Percentiles rank a stretch among this genome's conserved stretches.
These are phyloP conservation scores for Talaromyces ruber DNA, from an alignment of 495 filamentous ascomycete species.

Conservation along the genomic window DNA sequence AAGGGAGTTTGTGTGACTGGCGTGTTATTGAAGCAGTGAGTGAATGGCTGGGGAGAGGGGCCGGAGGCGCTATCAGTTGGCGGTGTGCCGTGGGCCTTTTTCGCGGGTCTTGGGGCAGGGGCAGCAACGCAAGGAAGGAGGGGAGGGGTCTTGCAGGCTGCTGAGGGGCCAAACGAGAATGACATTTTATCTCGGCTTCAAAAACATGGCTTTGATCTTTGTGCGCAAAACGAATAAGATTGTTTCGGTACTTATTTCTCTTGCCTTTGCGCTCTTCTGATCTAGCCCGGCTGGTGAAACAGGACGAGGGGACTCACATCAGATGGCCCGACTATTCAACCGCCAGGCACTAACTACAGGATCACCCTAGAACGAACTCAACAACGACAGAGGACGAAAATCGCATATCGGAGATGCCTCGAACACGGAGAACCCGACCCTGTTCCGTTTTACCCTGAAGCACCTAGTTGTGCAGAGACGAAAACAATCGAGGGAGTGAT, in stretches of 20 bases:
- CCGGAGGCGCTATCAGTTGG: constrained; percentile 1
- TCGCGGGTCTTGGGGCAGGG: neutral
- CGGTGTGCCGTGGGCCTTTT: constrained; percentile 1
- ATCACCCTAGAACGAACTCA: neutral
- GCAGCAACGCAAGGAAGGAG: constrained; percentile 3
- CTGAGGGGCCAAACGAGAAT: constrained; percentile 1
- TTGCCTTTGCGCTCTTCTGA: neutral
- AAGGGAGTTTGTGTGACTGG: neutral
- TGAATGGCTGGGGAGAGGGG: constrained; percentile 3
- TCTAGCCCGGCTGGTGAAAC: neutral
- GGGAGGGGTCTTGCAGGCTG: neutral
- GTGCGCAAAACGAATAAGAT: neutral
- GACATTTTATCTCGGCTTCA: neutral
- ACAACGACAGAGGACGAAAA: neutral
- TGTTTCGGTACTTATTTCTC: neutral
- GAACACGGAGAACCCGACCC: neutral
- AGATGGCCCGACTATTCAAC: neutral
- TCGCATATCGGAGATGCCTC: neutral
- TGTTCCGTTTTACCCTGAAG: neutral
- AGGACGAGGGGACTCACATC: neutral
- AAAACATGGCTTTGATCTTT: neutral
- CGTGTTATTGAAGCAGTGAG: neutral
- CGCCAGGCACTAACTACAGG: neutral
- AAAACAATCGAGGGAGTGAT: neutral
- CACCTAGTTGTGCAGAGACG: neutral